A percentile compares a stretch with the other conserved stretches of the same genome.
Conservation (phyloP, 2,329 filamentous ascomycete species). For the Sclerotinia minor region DNA sequence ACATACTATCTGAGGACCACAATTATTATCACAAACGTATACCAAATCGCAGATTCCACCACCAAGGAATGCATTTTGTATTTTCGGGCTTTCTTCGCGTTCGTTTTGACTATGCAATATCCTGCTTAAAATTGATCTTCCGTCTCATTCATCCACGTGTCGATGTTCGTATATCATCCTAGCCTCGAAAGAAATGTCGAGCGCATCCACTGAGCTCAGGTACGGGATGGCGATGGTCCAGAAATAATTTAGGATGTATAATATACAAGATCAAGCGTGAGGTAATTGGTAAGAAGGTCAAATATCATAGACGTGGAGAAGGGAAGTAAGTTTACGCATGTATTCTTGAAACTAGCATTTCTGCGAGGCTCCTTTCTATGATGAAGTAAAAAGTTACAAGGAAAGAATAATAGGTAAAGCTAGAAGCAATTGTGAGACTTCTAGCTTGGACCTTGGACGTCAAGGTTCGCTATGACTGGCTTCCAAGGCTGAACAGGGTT, state of each 20-base stretch:
- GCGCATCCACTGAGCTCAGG: not conserved
- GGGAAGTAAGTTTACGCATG: not conserved
- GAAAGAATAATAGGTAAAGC: not conserved
- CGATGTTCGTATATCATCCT: slow-evolving; percentile 5
- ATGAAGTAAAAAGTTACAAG: not conserved
- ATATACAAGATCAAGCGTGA: not conserved
- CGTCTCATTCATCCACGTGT: not conserved
- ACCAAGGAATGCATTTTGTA: slow-evolving; percentile 23
- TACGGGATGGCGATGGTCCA: not conserved
- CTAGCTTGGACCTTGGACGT: slow-evolving; percentile 7
- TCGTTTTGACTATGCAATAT: slow-evolving; percentile 2
- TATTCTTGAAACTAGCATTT: not conserved
- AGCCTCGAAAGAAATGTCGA: not conserved
- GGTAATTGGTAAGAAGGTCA: not conserved
- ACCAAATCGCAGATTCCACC: slow-evolving; percentile 50
- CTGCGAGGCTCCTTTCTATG: not conserved
- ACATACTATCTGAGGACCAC: slow-evolving; percentile 43
- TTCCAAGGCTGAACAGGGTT: not conserved
- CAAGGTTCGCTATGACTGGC: not conserved
- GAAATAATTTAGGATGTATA: not conserved
- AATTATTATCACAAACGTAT: slow-evolving; percentile 41
- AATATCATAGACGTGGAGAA: not conserved
- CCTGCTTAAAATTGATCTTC: not conserved
- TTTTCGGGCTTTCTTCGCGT: not conserved
- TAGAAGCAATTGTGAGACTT: slow-evolving; percentile 16